phyloP scores from a whole-genome alignment of 495 filamentous ascomycete species.

The Cenococcum geophilum region DNA sequence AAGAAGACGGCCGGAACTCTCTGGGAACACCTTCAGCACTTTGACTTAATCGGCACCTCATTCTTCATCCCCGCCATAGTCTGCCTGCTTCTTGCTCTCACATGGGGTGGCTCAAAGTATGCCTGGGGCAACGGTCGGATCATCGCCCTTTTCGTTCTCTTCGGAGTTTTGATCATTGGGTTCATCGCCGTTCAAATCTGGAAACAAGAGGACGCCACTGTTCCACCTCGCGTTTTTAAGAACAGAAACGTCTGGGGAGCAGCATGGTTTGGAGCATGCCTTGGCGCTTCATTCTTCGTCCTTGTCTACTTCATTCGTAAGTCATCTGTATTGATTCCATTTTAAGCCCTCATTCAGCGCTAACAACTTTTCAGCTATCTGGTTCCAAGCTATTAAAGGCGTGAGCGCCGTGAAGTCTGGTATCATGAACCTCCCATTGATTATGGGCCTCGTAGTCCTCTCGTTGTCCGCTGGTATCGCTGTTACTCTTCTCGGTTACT shows the following conservation, averaged over 20 bases:
- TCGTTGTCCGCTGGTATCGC: constrained; percentile 46
- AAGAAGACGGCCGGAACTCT: constrained; percentile 18
- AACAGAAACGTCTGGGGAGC: constrained; percentile 35
- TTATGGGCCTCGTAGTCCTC: constrained; percentile 44
- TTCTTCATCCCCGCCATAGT: constrained; percentile 50
- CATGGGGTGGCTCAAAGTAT: constrained; percentile 57
- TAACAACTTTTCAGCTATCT: constrained; percentile 52
- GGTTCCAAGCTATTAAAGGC: constrained; percentile 69
- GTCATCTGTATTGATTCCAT: constrained; percentile 39
- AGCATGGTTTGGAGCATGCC: constrained; percentile 30
- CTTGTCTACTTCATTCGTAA: constrained; percentile 27
- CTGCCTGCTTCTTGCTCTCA: constrained; percentile 52
- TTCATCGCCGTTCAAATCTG: constrained; percentile 47
- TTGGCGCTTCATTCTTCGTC: constrained; percentile 38
- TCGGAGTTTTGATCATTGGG: constrained; percentile 40
- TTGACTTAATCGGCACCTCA: constrained; percentile 39
- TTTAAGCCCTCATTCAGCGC: not conserved
- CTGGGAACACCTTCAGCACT: constrained; percentile 29
- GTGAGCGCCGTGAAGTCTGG: constrained; percentile 52
- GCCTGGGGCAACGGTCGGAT: constrained; percentile 49
- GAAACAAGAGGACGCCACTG: constrained; percentile 38
- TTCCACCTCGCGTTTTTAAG: constrained; percentile 38
- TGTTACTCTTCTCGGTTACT: constrained; percentile 59
- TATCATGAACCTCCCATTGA: constrained; percentile 54
- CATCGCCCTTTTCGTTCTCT: constrained; percentile 49